phyloP scores from a whole-genome alignment of 768 basidiomycete species.

The Serendipita sp. region DNA sequence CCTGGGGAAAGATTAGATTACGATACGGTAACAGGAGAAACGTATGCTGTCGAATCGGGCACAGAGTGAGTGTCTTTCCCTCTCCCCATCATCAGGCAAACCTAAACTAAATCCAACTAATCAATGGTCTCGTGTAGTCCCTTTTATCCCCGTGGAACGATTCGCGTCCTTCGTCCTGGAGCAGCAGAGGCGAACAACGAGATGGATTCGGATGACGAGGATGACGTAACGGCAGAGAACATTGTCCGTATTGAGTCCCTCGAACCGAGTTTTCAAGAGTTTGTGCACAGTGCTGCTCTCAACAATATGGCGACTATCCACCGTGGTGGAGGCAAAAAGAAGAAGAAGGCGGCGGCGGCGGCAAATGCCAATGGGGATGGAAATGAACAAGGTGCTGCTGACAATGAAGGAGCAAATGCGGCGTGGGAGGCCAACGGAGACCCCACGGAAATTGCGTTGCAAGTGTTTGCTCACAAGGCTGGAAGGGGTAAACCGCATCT shows the following conservation, averaged over 20 bases:
- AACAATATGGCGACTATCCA: conserved; percentile 9
- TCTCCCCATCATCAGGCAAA: no score
- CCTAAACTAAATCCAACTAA: no score
- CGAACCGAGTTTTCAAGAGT: background rate
- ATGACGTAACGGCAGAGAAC: background rate
- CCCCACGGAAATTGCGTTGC: conserved; percentile 40
- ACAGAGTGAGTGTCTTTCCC: background rate
- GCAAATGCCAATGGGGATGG: conserved; percentile 25
- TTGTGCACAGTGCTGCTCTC: background rate
- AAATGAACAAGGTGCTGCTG: conserved; percentile 21
- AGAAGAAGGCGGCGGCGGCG: no score
- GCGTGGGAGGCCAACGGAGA: conserved; percentile 36
- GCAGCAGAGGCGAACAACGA: background rate
- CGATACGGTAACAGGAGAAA: background rate
- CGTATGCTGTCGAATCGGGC: background rate
- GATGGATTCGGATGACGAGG: background rate
- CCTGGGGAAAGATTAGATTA: background rate
- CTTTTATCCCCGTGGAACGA: background rate
- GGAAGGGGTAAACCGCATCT: conserved; percentile 22
- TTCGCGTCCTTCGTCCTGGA: background rate
- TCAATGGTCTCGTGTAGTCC: no score
- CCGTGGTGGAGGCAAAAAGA: conserved; percentile 23
- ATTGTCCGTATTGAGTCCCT: conserved; percentile 4
- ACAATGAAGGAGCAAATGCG: conserved; percentile 11
- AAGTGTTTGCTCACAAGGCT: conserved; percentile 37